Conservation (phyloP, 1,284 basidiomycete species). For the Omphalotus olearius region DNA sequence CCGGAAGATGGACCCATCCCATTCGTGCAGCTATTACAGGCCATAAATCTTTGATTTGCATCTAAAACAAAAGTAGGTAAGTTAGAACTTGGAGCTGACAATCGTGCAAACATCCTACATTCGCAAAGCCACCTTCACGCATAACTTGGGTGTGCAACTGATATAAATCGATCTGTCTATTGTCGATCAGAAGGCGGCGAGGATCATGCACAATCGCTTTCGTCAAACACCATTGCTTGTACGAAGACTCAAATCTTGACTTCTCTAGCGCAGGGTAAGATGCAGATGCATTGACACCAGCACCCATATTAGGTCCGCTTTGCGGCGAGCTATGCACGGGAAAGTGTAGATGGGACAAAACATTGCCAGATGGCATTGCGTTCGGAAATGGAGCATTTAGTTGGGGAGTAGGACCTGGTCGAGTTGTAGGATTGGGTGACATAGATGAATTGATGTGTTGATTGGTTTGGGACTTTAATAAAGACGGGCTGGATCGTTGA, state of each 20-base stretch:
- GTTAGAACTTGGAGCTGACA: background rate
- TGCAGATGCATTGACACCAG: background rate
- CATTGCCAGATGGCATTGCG: background rate
- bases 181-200: constrained; percentile 42
- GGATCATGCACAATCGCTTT: constrained; percentile 36
- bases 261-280: constrained; percentile 39
- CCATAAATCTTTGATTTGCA: constrained; percentile 58
- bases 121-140: constrained; percentile 44
- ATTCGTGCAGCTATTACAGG: constrained; percentile 58
- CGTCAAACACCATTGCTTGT: constrained; percentile 41
- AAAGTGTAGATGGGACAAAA: constrained; percentile 2
- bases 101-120: constrained; percentile 32
- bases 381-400: constrained; percentile 12
- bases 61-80: constrained; percentile 29
- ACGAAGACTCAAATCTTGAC: constrained; percentile 43
- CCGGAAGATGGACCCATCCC: constrained; percentile 59
- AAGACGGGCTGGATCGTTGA: constrained; percentile 24
- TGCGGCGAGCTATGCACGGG: background rate
- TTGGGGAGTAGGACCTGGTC: constrained; percentile 30
- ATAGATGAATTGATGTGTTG: constrained; percentile 22
- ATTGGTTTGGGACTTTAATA: constrained; percentile 26
- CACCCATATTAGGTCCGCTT: constrained; percentile 4
- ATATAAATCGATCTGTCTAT: constrained; percentile 51
- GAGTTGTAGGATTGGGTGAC: constrained; percentile 21
- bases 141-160: constrained; percentile 54